Base-by-base conservation (phyloP, 805 yeast genomes). In the Pichia californica region DNA sequence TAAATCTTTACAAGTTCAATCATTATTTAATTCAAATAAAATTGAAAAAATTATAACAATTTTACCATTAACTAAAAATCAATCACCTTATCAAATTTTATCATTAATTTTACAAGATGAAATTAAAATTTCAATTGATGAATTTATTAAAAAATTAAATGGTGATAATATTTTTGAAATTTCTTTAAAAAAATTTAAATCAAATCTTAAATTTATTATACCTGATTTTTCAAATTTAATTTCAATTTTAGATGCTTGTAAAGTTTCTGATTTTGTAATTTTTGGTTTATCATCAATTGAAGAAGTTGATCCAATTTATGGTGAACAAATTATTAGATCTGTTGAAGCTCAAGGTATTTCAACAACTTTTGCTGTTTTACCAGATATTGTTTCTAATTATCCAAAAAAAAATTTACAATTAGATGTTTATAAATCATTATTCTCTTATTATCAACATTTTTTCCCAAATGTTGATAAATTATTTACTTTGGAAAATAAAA, bases 311-410 rank as follows among this genome's bases (percentile, higher is more conserved):
- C 69, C 71, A 36, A 74, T 73, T 31, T 76, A 78, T 54, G 98
- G 98, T 38, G 99, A 93, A 65, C 89, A 87, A 56, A 78, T 89
- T 25, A 70, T 93, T 44, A 79, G 98, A 64, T 86, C 96, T 2
- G 73, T 89, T 29, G 88, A 86, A 56, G 75, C 89, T 13, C 99
- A 94, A 67, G 98, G 98, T 70, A 83, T 89, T 13, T 82, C 95
- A 0, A 77, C 88, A 4, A 81, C 80, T 1, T 67, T 83, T 44
- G 93, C 94, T 25, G 87, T 86, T 10, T 76, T 89, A 23, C 78
- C 93, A 7, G 87, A 88, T 55, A 59, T 88, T 28, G 76, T 82
- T 2, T 58, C 74, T 2, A 76, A 79, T 1, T 85, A 78, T 52
- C 81, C 83, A 32, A 83, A 83, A 62, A 79, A 75, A 55, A 87